Percentiles rank a stretch among this genome's conserved stretches.
Evolutionary conservation across 2,329 filamentous ascomycete species (phyloP).

Genomic region (Microascus cirrosus): DNA sequence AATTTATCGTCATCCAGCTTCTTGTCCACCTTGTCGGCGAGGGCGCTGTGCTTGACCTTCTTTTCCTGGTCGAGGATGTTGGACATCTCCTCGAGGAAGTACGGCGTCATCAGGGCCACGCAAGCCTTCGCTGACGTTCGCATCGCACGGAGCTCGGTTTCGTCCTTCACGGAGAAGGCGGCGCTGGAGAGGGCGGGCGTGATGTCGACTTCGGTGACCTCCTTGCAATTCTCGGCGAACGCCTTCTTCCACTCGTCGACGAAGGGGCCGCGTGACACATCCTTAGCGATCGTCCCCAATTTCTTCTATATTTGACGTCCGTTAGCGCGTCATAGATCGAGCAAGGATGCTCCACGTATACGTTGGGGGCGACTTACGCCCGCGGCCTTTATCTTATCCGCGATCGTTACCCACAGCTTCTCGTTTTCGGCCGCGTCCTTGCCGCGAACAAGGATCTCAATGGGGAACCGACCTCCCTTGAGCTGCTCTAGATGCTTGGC

Average conservation of each 20-base stretch:
- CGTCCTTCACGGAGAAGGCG: constrained; percentile 88
- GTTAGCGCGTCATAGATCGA: background rate
- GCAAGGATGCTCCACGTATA: background rate
- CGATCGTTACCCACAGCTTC: constrained; percentile 75
- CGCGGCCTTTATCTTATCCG: constrained; percentile 76
- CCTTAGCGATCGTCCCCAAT: constrained; percentile 77
- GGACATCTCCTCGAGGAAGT: constrained; percentile 98
- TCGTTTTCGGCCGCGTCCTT: constrained; percentile 89
- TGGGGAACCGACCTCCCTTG: constrained; percentile 82
- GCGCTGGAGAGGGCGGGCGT: constrained; percentile 68
- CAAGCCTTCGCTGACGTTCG: constrained; percentile 90
- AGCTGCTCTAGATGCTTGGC: constrained; percentile 88
- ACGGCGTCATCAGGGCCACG: constrained; percentile 88
- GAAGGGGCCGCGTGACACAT: constrained; percentile 76
- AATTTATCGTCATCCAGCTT: constrained; percentile 93
- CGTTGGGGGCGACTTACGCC: constrained; percentile 50
- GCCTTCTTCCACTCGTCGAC: constrained; percentile 92
- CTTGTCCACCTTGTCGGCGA: constrained; percentile 78
- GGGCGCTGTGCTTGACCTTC: constrained; percentile 80
- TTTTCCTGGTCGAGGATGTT: constrained; percentile 91
- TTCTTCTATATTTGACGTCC: constrained; percentile 52
- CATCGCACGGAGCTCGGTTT: constrained; percentile 86
- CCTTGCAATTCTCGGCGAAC: constrained; percentile 68
- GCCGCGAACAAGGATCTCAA: constrained; percentile 83
- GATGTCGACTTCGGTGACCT: constrained; percentile 82